A percentile compares a stretch with the other conserved stretches of the same genome.
Evolutionary conservation across 495 filamentous ascomycete genomes (phyloP).

Genomic region (Neurospora terricola): DNA sequence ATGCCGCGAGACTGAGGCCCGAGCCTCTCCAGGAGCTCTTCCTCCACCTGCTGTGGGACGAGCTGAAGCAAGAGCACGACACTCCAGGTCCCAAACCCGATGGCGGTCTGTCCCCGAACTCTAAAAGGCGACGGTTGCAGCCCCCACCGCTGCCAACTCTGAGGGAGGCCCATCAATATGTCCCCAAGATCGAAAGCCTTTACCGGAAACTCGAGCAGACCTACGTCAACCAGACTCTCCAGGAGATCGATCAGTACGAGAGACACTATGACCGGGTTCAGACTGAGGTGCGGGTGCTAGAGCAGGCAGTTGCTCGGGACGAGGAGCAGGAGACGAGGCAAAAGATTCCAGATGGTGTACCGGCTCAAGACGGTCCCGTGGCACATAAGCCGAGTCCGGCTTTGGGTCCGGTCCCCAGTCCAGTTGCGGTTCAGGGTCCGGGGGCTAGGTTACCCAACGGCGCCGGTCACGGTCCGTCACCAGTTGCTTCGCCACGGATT

Average conservation of each 20-base stretch:
- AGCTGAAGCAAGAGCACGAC: constrained; percentile 36
- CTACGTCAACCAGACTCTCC: constrained; percentile 58
- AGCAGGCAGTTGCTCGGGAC: constrained; percentile 21
- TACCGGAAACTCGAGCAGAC: constrained; percentile 62
- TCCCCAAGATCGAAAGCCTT: constrained; percentile 55
- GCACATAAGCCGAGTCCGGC: neutral
- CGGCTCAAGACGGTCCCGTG: neutral
- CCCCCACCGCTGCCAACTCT: constrained; percentile 53
- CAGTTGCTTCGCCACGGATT: constrained; percentile 1
- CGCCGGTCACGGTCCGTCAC: constrained; percentile 7
- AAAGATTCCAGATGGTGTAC: neutral
- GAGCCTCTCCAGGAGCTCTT: constrained; percentile 73
- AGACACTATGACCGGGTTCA: constrained; percentile 50
- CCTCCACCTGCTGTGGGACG: constrained; percentile 64
- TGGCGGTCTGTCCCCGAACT: constrained; percentile 35
- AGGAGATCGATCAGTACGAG: constrained; percentile 68
- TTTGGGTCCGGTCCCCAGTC: neutral
- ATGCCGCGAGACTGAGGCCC: constrained; percentile 62
- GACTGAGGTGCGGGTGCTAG: constrained; percentile 58
- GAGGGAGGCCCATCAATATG: constrained; percentile 53
- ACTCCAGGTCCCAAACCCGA: constrained; percentile 19
- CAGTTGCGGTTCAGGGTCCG: neutral
- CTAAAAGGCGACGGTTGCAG: constrained; percentile 65
- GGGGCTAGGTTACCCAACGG: neutral
- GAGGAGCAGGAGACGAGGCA: constrained; percentile 4